Evolutionary conservation across 306 rosid species (phyloP), one percentile per base, ranked within the genome.

Genomic region (Quercus rubra): DNA sequence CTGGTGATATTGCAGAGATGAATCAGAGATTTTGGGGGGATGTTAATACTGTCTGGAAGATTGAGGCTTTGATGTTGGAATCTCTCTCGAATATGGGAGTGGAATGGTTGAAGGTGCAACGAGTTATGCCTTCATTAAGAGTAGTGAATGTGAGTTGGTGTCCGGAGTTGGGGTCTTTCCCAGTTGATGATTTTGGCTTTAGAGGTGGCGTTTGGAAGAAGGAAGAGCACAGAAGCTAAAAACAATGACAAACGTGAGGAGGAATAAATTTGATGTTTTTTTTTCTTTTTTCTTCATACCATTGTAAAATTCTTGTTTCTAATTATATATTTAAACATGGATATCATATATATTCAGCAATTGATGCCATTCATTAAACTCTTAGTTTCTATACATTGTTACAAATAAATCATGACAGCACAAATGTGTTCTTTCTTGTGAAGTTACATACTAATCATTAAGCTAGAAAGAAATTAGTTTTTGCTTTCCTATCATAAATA

Each of bases 151-250:
- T 62, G 10, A 79, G 72, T 67, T 84, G 86, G 86, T 79, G 83
- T 43, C 83, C 86, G 0, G 83, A 79, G 66, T 71, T 83, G 23
- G 79, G 58, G 17, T 76, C 76, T 31, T 84, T 79, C 52, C 79
- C 84, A 11, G 8, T 76, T 63, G 68, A 79, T 21, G 73, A 84
- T 46, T 23, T 76, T 41, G 84, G 84, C 38, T 84, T 79, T 46
- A 75, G 51, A 70, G 86, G 83, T 30, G 78, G 74, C 1, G 74
- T 79, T 19, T 79, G 83, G 87, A 84, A 79, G 84, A 28, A 75
- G 59, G 87, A 66, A 72, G 75, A 79, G 55, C 28, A 74, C 13
- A 51, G 14, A 14, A 58, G 35, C 71, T 70, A 66, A 35, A 35
- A 23, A 20, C 25, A 14, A n/a, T 2, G 1, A 51, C 25, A 23